Conservation (phyloP, 1,284 basidiomycete species). For the Ustilago vetiveriae region DNA sequence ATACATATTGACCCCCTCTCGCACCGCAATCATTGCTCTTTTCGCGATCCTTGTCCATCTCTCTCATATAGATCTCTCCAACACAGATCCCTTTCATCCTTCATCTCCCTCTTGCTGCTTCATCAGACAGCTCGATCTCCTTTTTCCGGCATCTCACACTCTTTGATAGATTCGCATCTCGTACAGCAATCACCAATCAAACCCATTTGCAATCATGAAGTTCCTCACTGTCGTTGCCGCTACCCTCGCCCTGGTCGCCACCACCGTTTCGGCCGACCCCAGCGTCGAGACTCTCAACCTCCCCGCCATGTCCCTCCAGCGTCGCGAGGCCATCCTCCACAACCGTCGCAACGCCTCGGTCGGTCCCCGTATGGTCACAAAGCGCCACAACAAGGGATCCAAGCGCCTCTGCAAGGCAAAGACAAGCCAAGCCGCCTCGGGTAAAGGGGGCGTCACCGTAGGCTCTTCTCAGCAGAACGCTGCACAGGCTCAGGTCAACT, state of each 20-base stretch:
- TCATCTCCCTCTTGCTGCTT: constrained; percentile 6
- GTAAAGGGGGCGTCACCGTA: constrained; percentile 4
- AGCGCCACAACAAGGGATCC: constrained; percentile 28
- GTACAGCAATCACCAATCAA: background rate
- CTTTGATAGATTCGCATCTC: constrained; percentile 19
- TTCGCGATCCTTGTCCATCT: background rate
- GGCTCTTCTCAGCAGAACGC: constrained; percentile 19
- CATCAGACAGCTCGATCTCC: background rate
- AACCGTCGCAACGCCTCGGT: constrained; percentile 6
- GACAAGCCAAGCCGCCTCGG: constrained; percentile 21
- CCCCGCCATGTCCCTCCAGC: constrained; percentile 41
- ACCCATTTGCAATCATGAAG: constrained; percentile 36
- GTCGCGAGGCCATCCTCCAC: constrained; percentile 39
- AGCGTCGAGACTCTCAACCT: constrained; percentile 30
- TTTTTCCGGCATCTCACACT: constrained; percentile 5
- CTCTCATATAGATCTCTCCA: no score
- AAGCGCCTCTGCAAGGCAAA: constrained; percentile 39
- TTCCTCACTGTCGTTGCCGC: constrained; percentile 41
- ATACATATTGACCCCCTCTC: background rate
- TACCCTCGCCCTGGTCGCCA: constrained; percentile 33
- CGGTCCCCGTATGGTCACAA: constrained; percentile 9
- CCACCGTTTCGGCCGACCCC: constrained; percentile 27
- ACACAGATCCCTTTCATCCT: no score
- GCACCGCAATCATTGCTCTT: background rate
- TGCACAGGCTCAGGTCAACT: constrained; percentile 1